Evolutionary conservation across 2,329 filamentous ascomycete species (phyloP), one percentile per base, ranked within the genome.

Genomic region (Epichloe hybrida): DNA sequence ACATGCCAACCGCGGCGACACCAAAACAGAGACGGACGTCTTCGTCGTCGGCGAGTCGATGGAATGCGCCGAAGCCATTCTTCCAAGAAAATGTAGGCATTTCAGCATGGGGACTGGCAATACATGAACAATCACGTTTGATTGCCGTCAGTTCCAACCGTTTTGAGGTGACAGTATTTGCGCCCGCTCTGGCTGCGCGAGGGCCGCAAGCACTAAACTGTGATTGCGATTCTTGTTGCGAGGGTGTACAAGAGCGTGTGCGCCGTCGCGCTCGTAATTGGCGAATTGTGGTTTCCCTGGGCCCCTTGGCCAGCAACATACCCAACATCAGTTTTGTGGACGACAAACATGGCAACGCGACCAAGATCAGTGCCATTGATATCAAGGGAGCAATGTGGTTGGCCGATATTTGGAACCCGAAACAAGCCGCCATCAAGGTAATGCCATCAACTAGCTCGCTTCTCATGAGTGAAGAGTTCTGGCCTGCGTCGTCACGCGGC

Each of bases 91-190:
- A 86, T 61, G 88, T 95, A 2, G 79, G 79, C 1, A 70, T 68
- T 23, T 91, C 87, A 53, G 91, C 90, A 2, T 98, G 93, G 93
- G 93, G 91, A 0, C 67, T 95, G 46, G 84, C 88, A 7, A 76
- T 95, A 11, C 91, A 97, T 64, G 76, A 80, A 54, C 71, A 82
- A 55, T 88, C 87, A n/a, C 81, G 90, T 0, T 71, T 96, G 54
- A 84, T 98, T 55, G 93, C 91, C 0, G 83, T 94, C 39, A 87
- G 86, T 58, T 82, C 86, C 0, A 98, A 98, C 62, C 77, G 75
- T 4, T 61, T 62, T 48, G 74, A 77, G 54, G 66, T 77, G 6
- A 74, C 70, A 0, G 71, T 81, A 1, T 80, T 80, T 57, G 74
- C 73, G 1, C 70, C 73, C 55, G 72, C 71, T 5, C 60, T 72